Percentiles rank a stretch among this genome's conserved stretches.
Evolutionary conservation across 495 filamentous ascomycete genomes (phyloP).

Genomic region (Penicillium arizonense): DNA sequence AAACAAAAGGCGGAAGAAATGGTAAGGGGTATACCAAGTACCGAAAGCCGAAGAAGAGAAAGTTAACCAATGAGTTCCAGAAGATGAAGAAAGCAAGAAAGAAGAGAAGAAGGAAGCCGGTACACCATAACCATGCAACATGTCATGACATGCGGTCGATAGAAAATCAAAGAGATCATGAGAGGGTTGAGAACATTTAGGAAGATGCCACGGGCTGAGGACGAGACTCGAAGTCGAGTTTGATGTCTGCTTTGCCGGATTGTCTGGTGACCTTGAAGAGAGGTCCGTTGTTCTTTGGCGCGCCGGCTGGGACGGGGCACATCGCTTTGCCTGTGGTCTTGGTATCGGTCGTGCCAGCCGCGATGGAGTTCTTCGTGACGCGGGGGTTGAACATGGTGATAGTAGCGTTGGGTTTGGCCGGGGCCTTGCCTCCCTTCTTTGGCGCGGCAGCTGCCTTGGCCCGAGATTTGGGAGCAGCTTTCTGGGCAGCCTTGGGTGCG

Average conservation of each 20-base stretch:
- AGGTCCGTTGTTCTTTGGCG: slow-evolving; percentile 41
- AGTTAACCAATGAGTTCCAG: not conserved
- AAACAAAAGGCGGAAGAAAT: not conserved
- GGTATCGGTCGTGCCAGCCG: slow-evolving; percentile 18
- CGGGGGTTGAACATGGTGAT: slow-evolving; percentile 37
- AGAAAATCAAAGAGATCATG: slow-evolving; percentile 2
- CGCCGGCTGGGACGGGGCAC: slow-evolving; percentile 38
- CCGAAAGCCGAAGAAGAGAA: slow-evolving; percentile 1
- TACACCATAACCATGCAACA: slow-evolving; percentile 16
- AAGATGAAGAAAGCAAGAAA: not conserved
- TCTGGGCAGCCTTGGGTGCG: slow-evolving; percentile 4
- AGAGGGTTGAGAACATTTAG: slow-evolving; percentile 2
- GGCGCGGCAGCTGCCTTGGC: slow-evolving; percentile 10
- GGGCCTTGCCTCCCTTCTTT: slow-evolving; percentile 19
- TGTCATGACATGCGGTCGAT: slow-evolving; percentile 10
- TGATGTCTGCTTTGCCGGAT: not conserved
- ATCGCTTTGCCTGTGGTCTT: slow-evolving; percentile 36
- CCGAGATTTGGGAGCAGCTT: slow-evolving; percentile 16
- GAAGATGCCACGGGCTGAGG: slow-evolving; percentile 7
- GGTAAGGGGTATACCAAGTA: not conserved
- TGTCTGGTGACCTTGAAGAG: slow-evolving; percentile 18
- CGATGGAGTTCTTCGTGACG: slow-evolving; percentile 36
- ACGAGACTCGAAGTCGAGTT: not conserved
- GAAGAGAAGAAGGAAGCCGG: slow-evolving; percentile 6
- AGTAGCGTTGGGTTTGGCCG: slow-evolving; percentile 24